Evolutionary conservation across 768 basidiomycete genomes (phyloP).

Genomic region (Mycena sanguinolenta): DNA sequence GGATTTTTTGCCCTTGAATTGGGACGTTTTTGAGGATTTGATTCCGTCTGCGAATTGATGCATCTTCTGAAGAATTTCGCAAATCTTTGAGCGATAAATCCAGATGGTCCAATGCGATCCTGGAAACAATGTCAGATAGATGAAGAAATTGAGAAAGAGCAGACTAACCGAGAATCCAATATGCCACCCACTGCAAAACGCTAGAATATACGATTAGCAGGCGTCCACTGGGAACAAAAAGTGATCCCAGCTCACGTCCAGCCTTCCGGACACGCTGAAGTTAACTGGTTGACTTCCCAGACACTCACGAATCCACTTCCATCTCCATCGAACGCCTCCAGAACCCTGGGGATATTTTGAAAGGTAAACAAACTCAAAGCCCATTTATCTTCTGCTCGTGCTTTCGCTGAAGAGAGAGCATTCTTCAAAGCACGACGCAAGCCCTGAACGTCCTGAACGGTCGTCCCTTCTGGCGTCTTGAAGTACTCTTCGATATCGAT

Average conservation of each 20-base stretch:
- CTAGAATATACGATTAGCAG: not conserved
- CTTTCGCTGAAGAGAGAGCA: conserved; percentile 1
- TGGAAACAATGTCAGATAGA: not conserved
- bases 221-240: not conserved
- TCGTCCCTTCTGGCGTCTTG: not conserved
- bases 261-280: not conserved
- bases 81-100: not conserved
- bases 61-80: not conserved
- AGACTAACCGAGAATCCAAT: not conserved
- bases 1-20: not conserved
- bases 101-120: not conserved
- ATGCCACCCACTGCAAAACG: not conserved
- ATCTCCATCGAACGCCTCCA: not conserved
- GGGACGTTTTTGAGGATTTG: not conserved
- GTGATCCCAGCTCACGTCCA: not conserved
- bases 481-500: not conserved
- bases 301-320: not conserved
- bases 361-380: not conserved
- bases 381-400: not conserved
- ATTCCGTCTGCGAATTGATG: not conserved
- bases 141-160: not conserved
- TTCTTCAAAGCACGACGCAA: not conserved
- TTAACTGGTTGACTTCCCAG: not conserved
- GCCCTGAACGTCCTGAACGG: not conserved
- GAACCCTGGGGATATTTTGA: conserved; percentile 5